Percentiles rank a stretch among this genome's conserved stretches.
phyloP scores from a whole-genome alignment of 2,329 filamentous ascomycete species.

The Magnaporthiopsis incrustans region DNA sequence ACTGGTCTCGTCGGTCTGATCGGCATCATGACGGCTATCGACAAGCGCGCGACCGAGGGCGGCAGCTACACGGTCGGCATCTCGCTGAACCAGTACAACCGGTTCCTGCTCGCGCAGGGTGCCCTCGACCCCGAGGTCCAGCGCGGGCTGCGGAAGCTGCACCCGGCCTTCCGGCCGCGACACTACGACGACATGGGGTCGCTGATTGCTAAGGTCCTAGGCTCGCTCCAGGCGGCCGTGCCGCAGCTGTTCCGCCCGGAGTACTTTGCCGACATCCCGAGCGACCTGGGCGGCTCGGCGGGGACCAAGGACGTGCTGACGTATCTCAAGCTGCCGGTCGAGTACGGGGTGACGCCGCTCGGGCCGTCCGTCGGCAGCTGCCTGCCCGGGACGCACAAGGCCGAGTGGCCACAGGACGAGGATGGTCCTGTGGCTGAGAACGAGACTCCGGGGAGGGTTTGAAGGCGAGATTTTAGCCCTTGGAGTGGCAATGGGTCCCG shows the following conservation, averaged over 20 bases:
- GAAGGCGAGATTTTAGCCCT: too few relatives aligned
- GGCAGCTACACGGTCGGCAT: conserved; percentile 59
- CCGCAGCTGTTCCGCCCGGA: background rate
- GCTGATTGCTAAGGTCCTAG: background rate
- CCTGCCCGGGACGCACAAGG: background rate
- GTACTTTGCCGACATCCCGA: conserved; percentile 5
- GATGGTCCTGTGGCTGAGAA: too few relatives aligned
- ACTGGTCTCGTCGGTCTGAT: conserved; percentile 43
- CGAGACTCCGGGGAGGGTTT: background rate
- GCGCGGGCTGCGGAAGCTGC: conserved; percentile 32
- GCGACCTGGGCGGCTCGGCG: background rate
- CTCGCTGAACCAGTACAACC: conserved; percentile 60
- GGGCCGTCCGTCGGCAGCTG: background rate
- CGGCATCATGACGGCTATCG: conserved; percentile 58
- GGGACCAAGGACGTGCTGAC: conserved; percentile 1
- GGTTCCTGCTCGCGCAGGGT: conserved; percentile 54
- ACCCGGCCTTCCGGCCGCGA: conserved; percentile 6
- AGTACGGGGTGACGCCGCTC: background rate
- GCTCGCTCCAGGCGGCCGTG: background rate
- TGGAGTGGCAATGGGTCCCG: too few relatives aligned
- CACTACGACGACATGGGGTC: conserved; percentile 2
- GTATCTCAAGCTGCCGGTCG: background rate
- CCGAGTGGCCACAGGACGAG: background rate
- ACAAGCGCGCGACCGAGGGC: conserved; percentile 51
- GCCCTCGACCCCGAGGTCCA: conserved; percentile 46